phyloP scores from a whole-genome alignment of 139 green algal genomes.

The Diplosphaera chodatii region DNA sequence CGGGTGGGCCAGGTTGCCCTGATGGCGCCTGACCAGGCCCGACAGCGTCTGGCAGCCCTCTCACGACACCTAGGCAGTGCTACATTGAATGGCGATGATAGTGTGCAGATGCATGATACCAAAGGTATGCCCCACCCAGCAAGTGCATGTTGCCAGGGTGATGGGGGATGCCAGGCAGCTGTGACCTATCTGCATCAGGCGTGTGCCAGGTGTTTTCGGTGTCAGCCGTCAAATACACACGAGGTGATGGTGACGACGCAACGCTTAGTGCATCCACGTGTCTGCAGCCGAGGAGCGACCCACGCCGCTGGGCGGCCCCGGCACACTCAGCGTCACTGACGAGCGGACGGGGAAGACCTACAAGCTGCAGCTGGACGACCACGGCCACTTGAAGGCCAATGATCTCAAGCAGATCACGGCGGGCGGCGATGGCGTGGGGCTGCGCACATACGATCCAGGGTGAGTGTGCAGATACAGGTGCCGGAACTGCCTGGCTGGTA shows the following conservation, averaged over 20 bases:
- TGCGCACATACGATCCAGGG: slow-evolving; percentile 81
- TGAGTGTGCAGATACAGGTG: no score
- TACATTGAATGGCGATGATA: not conserved
- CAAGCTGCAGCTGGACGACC: slow-evolving; percentile 60
- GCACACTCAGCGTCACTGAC: slow-evolving; percentile 77
- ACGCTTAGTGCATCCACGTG: not conserved
- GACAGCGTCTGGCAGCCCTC: not conserved
- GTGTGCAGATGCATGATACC: slow-evolving; percentile 8
- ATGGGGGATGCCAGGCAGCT: no score
- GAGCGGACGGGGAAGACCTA: slow-evolving; percentile 87
- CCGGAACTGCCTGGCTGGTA: no score
- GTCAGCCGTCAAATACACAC: not conserved
- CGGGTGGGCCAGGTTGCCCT: no score
- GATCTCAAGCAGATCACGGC: slow-evolving; percentile 90
- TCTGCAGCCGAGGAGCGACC: slow-evolving; percentile 15
- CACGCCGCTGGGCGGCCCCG: slow-evolving; percentile 49
- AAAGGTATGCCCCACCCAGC: not conserved
- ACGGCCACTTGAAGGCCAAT: slow-evolving; percentile 74
- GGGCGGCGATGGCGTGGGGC: slow-evolving; percentile 77
- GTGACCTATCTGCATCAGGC: no score
- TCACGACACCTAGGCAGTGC: not conserved
- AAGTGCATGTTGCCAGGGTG: no score
- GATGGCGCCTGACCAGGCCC: not conserved
- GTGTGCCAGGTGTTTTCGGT: not conserved
- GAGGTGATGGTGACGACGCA: not conserved